These are phyloP conservation scores for Ophiocordyceps camponoti-rufipedis DNA, from an alignment of 2,329 filamentous ascomycete genomes.

Conservation along the genomic window DNA sequence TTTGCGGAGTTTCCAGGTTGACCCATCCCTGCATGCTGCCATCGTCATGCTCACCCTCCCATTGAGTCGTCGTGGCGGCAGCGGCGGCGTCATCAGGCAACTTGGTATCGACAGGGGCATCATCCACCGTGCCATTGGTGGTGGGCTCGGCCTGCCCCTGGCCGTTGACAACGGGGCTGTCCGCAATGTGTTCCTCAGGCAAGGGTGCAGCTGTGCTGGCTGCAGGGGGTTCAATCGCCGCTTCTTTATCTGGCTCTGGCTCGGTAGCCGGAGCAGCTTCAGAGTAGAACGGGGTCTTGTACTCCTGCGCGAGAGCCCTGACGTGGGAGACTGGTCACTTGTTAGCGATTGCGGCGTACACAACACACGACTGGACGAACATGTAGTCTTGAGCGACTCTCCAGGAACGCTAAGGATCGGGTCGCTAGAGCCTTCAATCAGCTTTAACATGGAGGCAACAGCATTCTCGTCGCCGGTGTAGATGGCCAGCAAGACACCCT, in stretches of 20 bases:
- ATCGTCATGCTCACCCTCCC: constrained; percentile 34
- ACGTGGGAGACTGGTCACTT: constrained; percentile 14
- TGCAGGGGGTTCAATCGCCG: constrained; percentile 41
- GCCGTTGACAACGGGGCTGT: constrained; percentile 22
- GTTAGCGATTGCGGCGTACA: constrained; percentile 5
- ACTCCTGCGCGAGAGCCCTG: constrained; percentile 29
- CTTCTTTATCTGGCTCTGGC: constrained; percentile 14
- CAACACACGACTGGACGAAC: constrained; percentile 27
- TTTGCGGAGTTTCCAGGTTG: constrained; percentile 45
- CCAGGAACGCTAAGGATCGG: constrained; percentile 45
- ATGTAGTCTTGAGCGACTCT: constrained; percentile 49
- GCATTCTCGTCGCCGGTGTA: constrained; percentile 63
- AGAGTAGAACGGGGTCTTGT: constrained; percentile 23
- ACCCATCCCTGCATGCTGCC: constrained; percentile 53
- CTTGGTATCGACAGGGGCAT: constrained; percentile 24
- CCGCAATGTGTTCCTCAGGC: constrained; percentile 36
- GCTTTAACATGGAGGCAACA: constrained; percentile 56
- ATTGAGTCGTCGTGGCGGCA: constrained; percentile 45
- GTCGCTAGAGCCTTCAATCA: constrained; percentile 56
- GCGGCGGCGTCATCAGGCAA: constrained; percentile 36
- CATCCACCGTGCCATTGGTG: constrained; percentile 13
- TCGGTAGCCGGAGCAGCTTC: constrained; percentile 15
- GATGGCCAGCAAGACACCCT: constrained; percentile 60
- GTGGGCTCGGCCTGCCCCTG: constrained; percentile 17
- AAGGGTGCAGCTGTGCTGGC: constrained; percentile 43